Conservation (phyloP, 331 rosid genomes). For the Malus hybrid region DNA sequence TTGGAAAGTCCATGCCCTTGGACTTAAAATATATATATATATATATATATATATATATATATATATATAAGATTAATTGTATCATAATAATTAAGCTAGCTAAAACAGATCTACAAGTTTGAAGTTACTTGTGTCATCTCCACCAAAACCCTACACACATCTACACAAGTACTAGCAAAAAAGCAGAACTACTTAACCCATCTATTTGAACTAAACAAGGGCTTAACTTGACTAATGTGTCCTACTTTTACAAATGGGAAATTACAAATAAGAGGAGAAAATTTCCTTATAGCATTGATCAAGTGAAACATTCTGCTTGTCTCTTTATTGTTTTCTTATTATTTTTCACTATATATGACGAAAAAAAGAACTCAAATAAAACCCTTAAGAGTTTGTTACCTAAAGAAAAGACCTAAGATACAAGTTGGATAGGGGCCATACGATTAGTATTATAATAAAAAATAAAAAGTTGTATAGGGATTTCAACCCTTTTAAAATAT, state of each 20-base stretch:
- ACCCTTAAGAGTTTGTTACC: no score
- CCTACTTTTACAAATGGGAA: neutral
- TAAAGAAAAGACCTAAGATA: constrained; percentile 8
- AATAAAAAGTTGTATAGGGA: constrained; percentile 21
- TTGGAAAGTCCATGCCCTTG: constrained; percentile 8
- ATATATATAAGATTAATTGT: neutral
- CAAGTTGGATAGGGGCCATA: constrained; percentile 35
- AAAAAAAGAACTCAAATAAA: neutral
- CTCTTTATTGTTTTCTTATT: neutral
- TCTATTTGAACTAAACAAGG: neutral
- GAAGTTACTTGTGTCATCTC: constrained; percentile 1
- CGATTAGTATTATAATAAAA: constrained; percentile 14
- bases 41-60: no score
- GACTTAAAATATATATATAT: neutral
- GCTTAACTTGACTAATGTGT: no score
- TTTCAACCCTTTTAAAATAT: constrained; percentile 36
- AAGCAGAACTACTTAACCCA: neutral
- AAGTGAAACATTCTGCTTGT: neutral
- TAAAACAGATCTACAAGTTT: neutral
- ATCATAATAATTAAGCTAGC: neutral
- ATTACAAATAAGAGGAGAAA: neutral
- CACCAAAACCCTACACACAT: neutral
- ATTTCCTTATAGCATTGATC: neutral
- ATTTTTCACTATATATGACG: neutral
- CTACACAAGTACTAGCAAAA: neutral